Evolutionary conservation across 768 basidiomycete genomes (phyloP), one percentile per base, ranked within the genome.

Genomic region (Mycena epipterygia): DNA sequence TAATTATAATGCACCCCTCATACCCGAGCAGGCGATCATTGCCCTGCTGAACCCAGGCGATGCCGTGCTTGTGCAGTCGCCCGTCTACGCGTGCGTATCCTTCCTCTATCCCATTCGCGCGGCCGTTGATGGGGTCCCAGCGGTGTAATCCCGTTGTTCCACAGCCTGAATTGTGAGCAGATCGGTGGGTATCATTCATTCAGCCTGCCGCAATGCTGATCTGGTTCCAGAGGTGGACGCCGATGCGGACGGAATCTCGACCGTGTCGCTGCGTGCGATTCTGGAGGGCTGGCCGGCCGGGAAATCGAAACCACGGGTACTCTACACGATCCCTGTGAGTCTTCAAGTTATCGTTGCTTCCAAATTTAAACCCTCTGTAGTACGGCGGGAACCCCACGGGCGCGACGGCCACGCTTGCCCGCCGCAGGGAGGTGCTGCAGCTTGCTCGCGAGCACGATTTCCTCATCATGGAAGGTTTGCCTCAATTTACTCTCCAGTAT

Each of bases 311-410:
- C 96, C 95, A 5, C 94, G 89, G 79, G 83, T 91, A 0, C 82
- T 97, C 44, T 97, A 97, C 81, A 95, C 91, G 6, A 91, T 96
- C 42, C 91, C 90, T 5, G 92, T 93, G 79, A 27, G 88, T 77
- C 61, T 55, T 49, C 46, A 44, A 65, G 7, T 70, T 56, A 56
- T 14, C 5, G 19, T 27, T 39, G 32, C 0, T 30, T 17, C 16
- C 27, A 30, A 35, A 51, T 21, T 4, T 11, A 3, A 27, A 23
- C 25, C 32, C 0, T 49, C 14, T 51, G 19, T 68, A 93, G 91
- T 93, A 92, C 75, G 96, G 95, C 37, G 92, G 91, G 73, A 97
- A 97, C 79, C 96, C 95, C 4, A 94, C 92, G 11, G 96, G 96
- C 1, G 89, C 89, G 78, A 95, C 95, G 5, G 88, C 92, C 7